Percentiles rank a stretch among this genome's conserved stretches.
phyloP scores from a whole-genome alignment of 352 stramenopile species.

The Halophytophthora polymorphica region DNA sequence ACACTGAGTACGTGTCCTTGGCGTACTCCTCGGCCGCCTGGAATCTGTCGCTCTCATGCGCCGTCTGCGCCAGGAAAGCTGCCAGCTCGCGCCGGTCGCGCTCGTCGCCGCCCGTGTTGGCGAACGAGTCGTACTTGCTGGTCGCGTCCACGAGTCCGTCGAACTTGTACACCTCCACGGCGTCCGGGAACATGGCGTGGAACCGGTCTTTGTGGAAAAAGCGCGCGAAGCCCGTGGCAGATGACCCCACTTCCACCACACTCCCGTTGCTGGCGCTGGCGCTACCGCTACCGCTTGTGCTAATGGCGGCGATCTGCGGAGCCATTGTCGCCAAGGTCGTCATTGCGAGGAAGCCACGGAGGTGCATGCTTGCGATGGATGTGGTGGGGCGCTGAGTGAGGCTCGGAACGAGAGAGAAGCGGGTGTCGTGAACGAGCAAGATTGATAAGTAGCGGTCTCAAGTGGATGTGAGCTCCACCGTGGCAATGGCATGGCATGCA shows the following conservation, averaged over 20 bases:
- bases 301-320: too few relatives aligned
- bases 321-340: background rate
- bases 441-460: too few relatives aligned
- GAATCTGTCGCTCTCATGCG: constrained; percentile 43
- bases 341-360: too few relatives aligned
- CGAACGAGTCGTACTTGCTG: constrained; percentile 40
- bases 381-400: too few relatives aligned
- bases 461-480: too few relatives aligned
- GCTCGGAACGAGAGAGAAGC: too few relatives aligned
- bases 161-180: constrained; percentile 40
- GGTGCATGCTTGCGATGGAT: too few relatives aligned
- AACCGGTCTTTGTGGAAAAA: constrained; percentile 41
- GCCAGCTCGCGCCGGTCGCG: constrained; percentile 41
- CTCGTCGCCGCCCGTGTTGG: constrained; percentile 36
- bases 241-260: too few relatives aligned
- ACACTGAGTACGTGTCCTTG: constrained; percentile 28
- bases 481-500: too few relatives aligned
- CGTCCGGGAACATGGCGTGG: constrained; percentile 31
- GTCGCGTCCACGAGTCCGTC: constrained; percentile 33
- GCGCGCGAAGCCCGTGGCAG: constrained; percentile 20
- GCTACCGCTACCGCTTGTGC: too few relatives aligned
- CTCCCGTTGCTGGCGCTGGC: too few relatives aligned
- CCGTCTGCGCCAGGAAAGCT: constrained; percentile 41
- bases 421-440: too few relatives aligned
- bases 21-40: constrained; percentile 41